phyloP scores from a whole-genome alignment of 257 asterid species.

The Eucommia ulmoides region DNA sequence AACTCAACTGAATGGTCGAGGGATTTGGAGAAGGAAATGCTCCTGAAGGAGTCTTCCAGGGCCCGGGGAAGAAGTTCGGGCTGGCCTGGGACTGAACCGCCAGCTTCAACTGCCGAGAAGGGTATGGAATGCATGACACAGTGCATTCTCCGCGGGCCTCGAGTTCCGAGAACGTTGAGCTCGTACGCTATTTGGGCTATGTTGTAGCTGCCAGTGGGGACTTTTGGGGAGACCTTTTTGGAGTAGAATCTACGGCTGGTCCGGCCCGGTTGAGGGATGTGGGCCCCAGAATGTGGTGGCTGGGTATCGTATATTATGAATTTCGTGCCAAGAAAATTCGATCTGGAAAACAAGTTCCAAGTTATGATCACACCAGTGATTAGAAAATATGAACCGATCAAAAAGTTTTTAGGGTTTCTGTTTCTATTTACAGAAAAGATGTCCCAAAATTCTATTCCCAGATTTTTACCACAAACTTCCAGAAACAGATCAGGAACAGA shows the following conservation, averaged over 20 bases:
- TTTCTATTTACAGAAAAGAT: too few species aligned
- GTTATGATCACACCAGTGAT: too few species aligned
- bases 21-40: conserved; percentile 76
- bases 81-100: conserved; percentile 84
- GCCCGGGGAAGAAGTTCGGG: conserved; percentile 73
- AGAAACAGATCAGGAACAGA: too few species aligned
- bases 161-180: conserved; percentile 85
- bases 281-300: conserved; percentile 47
- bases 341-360: conserved; percentile 56
- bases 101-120: conserved; percentile 61
- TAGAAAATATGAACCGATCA: too few species aligned
- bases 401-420: too few species aligned
- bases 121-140: conserved; percentile 86
- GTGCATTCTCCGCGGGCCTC: conserved; percentile 91
- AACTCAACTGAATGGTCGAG: conserved; percentile 65
- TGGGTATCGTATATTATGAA: conserved; percentile 87
- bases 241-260: conserved; percentile 74
- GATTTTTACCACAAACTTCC: too few species aligned
- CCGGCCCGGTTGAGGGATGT: conserved; percentile 46
- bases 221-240: conserved; percentile 76
- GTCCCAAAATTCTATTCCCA: too few species aligned
- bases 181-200: conserved; percentile 76
- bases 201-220: conserved; percentile 79
- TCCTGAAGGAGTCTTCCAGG: conserved; percentile 80
- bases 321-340: conserved; percentile 93